phyloP scores from a whole-genome alignment of 2,329 filamentous ascomycete genomes.

The Exophiala mesophila region DNA sequence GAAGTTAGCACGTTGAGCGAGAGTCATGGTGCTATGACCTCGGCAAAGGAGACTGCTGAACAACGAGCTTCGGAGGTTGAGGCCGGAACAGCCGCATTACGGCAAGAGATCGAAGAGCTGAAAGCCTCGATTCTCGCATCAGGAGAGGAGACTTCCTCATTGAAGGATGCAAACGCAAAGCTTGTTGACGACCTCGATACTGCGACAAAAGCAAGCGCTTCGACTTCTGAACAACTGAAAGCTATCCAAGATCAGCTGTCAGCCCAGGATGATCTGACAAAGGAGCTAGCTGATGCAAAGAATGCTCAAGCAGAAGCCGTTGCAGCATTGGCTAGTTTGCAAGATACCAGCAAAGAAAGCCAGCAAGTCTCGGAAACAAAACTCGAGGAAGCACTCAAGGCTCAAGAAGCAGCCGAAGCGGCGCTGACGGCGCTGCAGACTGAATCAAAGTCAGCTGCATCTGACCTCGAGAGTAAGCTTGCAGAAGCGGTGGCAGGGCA shows the following conservation, averaged over 20 bases:
- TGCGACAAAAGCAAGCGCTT: slow-evolving; percentile 5
- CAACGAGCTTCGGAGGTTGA: slow-evolving; percentile 4
- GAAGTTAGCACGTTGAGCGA: slow-evolving; percentile 1
- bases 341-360: background rate
- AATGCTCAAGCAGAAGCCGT: background rate
- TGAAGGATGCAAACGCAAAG: slow-evolving; percentile 14
- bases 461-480: background rate
- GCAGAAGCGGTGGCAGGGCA: background rate
- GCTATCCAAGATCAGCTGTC: background rate
- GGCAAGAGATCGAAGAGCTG: slow-evolving; percentile 8
- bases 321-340: background rate
- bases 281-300: slow-evolving; percentile 1
- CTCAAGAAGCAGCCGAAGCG: slow-evolving; percentile 7
- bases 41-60: slow-evolving; percentile 6
- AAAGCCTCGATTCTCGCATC: background rate
- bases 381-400: slow-evolving; percentile 3
- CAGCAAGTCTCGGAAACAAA: slow-evolving; percentile 9
- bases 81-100: slow-evolving; percentile 8
- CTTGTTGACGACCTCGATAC: slow-evolving; percentile 8
- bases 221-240: slow-evolving; percentile 7
- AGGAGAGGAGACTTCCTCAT: slow-evolving; percentile 1
- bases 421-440: slow-evolving; percentile 5
- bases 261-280: background rate
- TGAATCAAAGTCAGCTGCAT: background rate
- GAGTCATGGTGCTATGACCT: background rate